Percentiles rank a stretch among this genome's conserved stretches.
Conservation (phyloP, 805 yeast genomes). For the Ogataea pignaliae region DNA sequence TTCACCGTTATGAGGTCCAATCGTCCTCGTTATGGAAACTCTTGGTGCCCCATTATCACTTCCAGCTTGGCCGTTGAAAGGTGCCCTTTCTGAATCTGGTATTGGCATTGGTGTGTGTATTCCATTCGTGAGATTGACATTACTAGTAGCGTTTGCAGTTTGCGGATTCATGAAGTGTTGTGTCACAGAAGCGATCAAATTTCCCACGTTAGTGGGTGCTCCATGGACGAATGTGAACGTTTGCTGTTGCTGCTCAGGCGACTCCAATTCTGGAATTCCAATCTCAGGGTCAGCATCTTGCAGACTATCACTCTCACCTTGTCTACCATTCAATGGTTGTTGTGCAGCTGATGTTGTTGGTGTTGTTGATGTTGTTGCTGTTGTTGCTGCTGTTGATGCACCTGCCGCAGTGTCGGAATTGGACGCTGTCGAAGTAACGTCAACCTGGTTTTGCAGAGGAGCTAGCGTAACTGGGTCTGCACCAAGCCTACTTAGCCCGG, state of each 20-base stretch:
- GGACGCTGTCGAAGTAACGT: not conserved
- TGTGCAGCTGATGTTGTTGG: not conserved
- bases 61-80: too few relatives aligned
- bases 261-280: not conserved
- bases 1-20: too few relatives aligned
- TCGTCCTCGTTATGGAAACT: too few relatives aligned
- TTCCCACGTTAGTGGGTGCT: too few relatives aligned
- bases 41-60: too few relatives aligned
- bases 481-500: too few relatives aligned
- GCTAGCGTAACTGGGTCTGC: not conserved
- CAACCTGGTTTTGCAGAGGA: not conserved
- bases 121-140: too few relatives aligned
- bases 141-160: too few relatives aligned
- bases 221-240: not conserved
- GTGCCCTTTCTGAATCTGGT: too few relatives aligned
- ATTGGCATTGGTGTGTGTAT: too few relatives aligned
- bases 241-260: not conserved
- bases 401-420: not conserved
- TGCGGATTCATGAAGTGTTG: too few relatives aligned
- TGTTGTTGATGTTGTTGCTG: not conserved
- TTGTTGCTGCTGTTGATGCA: not conserved
- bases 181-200: too few relatives aligned
- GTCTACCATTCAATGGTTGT: constrained; percentile 6
- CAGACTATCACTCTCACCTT: constrained; percentile 1
- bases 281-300: constrained; percentile 10